Evolutionary conservation across 2,329 filamentous ascomycete species (phyloP), one percentile per base, ranked within the genome.

Genomic region (Diaporthe citri): DNA sequence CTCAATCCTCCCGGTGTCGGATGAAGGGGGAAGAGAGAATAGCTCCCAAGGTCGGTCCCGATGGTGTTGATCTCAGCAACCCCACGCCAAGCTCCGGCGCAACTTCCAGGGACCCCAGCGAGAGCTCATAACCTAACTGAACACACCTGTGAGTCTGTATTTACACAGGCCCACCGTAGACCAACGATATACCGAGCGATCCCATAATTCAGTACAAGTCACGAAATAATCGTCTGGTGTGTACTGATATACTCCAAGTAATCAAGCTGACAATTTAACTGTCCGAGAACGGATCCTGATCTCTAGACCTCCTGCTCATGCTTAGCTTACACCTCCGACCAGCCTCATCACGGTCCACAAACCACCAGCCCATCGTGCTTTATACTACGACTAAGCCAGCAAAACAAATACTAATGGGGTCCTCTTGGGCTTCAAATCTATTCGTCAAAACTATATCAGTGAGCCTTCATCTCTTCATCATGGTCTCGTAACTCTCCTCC

Each of bases 401-500:
- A 8, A 9, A 22, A 22, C 17, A 43, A 20, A 25, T 7, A 25
- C 10, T 1, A 22, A 10, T n/a, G 10, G 20, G 7, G 20, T 10
- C 46, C 20, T 22, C 22, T 22, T 8, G 8, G 17, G 9, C 10
- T n/a, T n/a, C 46, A 48, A 22, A 4, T n/a, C n/a, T n/a, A n/a
- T n/a, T n/a, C n/a, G n/a, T n/a, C n/a, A n/a, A n/a, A n/a, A n/a
- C n/a, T n/a, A n/a, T n/a, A n/a, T n/a, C n/a, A n/a, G n/a, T n/a
- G n/a, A n/a, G n/a, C n/a, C n/a, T n/a, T n/a, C 12, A 36, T 12
- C 31, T 17, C 31, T 67, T 67, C 1, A 28, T 7, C 31, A 52
- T 52, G 20, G 41, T 51, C 46, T 39, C 43, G 15, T 51, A 52
- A 8, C 46, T 67, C 46, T 67, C 70, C 22, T 72, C 70, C 22